A percentile compares a stretch with the other conserved stretches of the same genome.
phyloP scores from a whole-genome alignment of 495 filamentous ascomycete species.

The Haplographium delicatum region DNA sequence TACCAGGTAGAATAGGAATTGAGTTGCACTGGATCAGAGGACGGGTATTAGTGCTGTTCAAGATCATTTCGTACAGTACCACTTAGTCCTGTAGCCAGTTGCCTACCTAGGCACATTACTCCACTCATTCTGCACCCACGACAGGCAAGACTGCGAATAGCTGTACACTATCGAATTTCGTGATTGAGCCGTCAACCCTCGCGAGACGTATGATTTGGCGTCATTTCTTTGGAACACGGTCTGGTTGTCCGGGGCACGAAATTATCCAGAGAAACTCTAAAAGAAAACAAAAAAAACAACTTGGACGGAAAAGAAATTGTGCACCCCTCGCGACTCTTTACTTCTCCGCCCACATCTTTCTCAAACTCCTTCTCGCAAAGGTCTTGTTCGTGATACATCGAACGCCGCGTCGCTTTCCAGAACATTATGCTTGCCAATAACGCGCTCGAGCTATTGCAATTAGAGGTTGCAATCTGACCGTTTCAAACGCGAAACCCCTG shows the following conservation, averaged over 20 bases:
- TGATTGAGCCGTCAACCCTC: no score
- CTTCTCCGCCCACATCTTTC: neutral
- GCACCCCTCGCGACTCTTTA: neutral
- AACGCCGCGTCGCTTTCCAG: constrained; percentile 9
- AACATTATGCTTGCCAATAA: constrained; percentile 20
- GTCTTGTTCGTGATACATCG: neutral
- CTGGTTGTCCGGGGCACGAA: no score
- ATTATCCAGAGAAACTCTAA: no score
- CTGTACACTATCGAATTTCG: no score
- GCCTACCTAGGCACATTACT: no score
- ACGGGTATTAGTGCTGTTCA: neutral
- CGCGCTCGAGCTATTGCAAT: constrained; percentile 6
- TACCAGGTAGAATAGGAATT: no score
- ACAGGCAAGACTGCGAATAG: no score
- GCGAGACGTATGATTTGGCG: no score
- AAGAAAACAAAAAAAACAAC: no score
- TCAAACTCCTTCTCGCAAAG: constrained; percentile 1
- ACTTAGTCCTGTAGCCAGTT: neutral
- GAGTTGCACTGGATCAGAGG: no score
- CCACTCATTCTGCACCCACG: no score
- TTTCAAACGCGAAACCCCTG: constrained; percentile 19
- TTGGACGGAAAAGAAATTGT: neutral
- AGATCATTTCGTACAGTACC: neutral
- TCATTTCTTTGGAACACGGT: no score
- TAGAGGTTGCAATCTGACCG: neutral